phyloP scores from a whole-genome alignment of 2,329 filamentous ascomycete species.

The Fusarium praegraminearum region DNA sequence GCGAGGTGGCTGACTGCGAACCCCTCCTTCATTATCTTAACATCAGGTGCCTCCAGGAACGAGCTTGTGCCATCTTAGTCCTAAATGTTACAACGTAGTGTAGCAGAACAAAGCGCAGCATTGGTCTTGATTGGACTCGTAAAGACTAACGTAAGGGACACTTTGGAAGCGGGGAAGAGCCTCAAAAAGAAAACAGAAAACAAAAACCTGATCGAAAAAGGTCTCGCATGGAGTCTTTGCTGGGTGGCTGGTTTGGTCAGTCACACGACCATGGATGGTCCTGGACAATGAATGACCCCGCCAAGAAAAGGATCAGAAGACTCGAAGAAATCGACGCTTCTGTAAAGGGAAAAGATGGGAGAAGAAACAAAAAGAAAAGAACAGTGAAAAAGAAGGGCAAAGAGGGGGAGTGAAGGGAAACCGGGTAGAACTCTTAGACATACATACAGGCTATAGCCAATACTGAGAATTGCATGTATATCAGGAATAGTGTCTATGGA shows the following conservation, averaged over 20 bases:
- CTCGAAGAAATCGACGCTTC: slow-evolving; percentile 20
- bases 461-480: slow-evolving; percentile 4
- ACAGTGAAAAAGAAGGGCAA: slow-evolving; percentile 7
- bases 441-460: slow-evolving; percentile 6
- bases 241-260: slow-evolving; percentile 41
- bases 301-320: slow-evolving; percentile 44
- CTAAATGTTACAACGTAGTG: neutral
- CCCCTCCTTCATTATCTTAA: slow-evolving; percentile 26
- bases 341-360: slow-evolving; percentile 29
- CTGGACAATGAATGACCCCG: slow-evolving; percentile 33
- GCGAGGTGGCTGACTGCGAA: slow-evolving; percentile 35
- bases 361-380: slow-evolving; percentile 8
- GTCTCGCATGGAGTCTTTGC: slow-evolving; percentile 13
- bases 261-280: slow-evolving; percentile 42
- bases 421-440: slow-evolving; percentile 7
- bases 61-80: slow-evolving; percentile 10
- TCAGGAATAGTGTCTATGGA: slow-evolving; percentile 2
- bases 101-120: neutral
- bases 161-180: slow-evolving; percentile 33
- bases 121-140: slow-evolving; percentile 19
- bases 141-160: slow-evolving; percentile 6
- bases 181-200: slow-evolving; percentile 3
- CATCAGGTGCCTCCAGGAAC: slow-evolving; percentile 46
- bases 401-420: slow-evolving; percentile 13
- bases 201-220: slow-evolving; percentile 4